Conservation (phyloP, 2,329 filamentous ascomycete species). For the Hypoxylon sp. region DNA sequence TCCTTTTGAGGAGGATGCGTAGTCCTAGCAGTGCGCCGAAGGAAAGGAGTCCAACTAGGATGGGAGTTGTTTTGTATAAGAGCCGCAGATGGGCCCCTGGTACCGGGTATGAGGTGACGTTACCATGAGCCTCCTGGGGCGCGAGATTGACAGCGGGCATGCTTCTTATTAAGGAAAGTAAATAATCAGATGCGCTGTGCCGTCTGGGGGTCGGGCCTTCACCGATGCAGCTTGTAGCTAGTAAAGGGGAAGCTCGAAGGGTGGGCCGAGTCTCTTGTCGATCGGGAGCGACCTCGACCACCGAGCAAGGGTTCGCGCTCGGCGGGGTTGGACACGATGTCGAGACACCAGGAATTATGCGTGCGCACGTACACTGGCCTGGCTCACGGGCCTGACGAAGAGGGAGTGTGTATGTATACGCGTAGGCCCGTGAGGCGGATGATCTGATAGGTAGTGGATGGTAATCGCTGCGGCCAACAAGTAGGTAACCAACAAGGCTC, state of each 20-base stretch:
- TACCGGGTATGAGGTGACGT: conserved; percentile 43
- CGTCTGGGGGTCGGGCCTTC: conserved; percentile 37
- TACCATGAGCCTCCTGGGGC: conserved; percentile 40
- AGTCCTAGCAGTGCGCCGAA: conserved; percentile 36
- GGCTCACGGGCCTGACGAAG: conserved; percentile 12
- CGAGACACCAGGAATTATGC: conserved; percentile 17
- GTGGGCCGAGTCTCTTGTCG: conserved; percentile 39
- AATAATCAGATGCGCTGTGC: conserved; percentile 36
- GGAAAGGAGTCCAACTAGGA: conserved; percentile 34
- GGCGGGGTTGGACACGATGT: conserved; percentile 27
- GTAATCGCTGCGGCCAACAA: conserved; percentile 28
- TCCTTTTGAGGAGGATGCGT: conserved; percentile 31
- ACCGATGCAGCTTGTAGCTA: conserved; percentile 36
- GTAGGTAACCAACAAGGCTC: conserved; percentile 30
- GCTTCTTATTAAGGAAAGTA: conserved; percentile 47
- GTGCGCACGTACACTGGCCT: conserved; percentile 13
- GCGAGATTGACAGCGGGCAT: conserved; percentile 52
- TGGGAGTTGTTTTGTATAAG: conserved; percentile 33
- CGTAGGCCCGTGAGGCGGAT: conserved; percentile 15
- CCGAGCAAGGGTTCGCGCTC: conserved; percentile 33
- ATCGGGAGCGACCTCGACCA: conserved; percentile 37
- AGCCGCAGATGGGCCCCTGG: conserved; percentile 41
- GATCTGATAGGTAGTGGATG: conserved; percentile 22
- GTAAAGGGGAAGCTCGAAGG: conserved; percentile 33
- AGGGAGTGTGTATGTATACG: conserved; percentile 7